Evolutionary conservation across 1,284 basidiomycete genomes (phyloP).

Genomic region (Rhodotorula sp.): DNA sequence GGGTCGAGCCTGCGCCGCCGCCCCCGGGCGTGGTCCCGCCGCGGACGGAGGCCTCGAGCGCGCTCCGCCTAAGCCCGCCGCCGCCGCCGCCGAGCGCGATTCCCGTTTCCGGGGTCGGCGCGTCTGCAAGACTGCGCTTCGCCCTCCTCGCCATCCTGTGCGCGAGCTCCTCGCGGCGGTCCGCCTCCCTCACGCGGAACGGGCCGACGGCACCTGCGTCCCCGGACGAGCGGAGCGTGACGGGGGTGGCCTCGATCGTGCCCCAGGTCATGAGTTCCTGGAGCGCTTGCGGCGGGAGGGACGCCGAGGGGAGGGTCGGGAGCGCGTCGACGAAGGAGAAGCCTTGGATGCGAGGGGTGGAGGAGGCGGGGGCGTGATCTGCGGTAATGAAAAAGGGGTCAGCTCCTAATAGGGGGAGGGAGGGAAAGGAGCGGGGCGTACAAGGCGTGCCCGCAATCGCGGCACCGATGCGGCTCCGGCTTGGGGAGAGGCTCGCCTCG

Average conservation of each 20-base stretch:
- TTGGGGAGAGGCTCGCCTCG: constrained; percentile 62
- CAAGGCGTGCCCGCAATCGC: constrained; percentile 72
- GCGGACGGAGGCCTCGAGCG: constrained; percentile 4
- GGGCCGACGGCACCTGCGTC: constrained; percentile 53
- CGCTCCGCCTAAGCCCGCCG: constrained; percentile 55
- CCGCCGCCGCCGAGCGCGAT: constrained; percentile 56
- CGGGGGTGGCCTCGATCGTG: constrained; percentile 79
- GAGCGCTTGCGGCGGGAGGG: constrained; percentile 70
- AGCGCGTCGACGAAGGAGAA: constrained; percentile 77
- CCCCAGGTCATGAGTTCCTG: constrained; percentile 94
- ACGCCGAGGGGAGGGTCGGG: constrained; percentile 79
- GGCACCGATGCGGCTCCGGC: constrained; percentile 79
- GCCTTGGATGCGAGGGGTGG: constrained; percentile 58
- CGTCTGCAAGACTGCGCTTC: constrained; percentile 51
- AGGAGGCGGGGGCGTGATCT: constrained; percentile 39
- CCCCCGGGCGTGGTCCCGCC: constrained; percentile 48
- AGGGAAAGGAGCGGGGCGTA: constrained; percentile 43
- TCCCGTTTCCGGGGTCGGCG: constrained; percentile 38
- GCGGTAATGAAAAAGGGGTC: not conserved
- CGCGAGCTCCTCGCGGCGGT: constrained; percentile 71
- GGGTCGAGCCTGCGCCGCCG: constrained; percentile 52
- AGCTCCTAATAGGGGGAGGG: not conserved
- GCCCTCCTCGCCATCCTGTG: constrained; percentile 68
- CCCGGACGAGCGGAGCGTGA: constrained; percentile 66
- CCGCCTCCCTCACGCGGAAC: constrained; percentile 44